Base-by-base conservation (phyloP, 1,284 basidiomycete genomes). In the Fomitiporia mediterranea region DNA sequence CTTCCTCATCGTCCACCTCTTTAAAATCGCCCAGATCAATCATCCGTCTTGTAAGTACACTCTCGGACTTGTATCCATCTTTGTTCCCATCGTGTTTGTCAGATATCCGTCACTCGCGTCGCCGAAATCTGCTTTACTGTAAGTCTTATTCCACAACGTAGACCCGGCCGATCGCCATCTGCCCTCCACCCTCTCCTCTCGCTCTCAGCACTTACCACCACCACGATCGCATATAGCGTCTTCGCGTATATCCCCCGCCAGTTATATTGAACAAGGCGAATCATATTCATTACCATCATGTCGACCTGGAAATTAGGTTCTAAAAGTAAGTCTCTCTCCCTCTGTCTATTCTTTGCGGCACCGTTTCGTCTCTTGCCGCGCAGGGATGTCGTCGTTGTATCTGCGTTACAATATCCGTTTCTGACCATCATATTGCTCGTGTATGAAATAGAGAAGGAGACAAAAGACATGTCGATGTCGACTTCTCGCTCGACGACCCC, bases 401-500 rank as follows among this genome's bases (percentile, higher is more conserved):
- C 39, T 43, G 51, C 43, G 21, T 27, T 35, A 47, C 42, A 25
- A 28, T 3, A 30, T 46, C 13, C 37, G 42, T 28, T 23, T 57
- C 25, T 52, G 17, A 40, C 40, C 30, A 30, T 50, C 27, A 32
- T 39, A 21, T 9, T 47, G 62, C 86, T 23, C 27, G 6, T 19
- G 21, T 11, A 9, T 23, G 27, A 23, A 19, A 30, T 82, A 86
- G 71, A 68, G 63, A 87, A 86, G 71, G 85, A 88, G 61, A 63
- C 68, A 62, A 86, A 78, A 67, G 85, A 86, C 63, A 83, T 8
- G 72, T 80, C 63, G 69, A 78, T 25, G 46, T 51, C 54, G 19
- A 51, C 47, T 66, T 89, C 86, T 32, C 77, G 86, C 73, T 88
- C 87, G 51, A 80, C 80, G 51, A 89, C 87, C 27, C 86, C 86